phyloP scores from a whole-genome alignment of 176 grass and related monocot species.

The Chrysopogon serrulatus region DNA sequence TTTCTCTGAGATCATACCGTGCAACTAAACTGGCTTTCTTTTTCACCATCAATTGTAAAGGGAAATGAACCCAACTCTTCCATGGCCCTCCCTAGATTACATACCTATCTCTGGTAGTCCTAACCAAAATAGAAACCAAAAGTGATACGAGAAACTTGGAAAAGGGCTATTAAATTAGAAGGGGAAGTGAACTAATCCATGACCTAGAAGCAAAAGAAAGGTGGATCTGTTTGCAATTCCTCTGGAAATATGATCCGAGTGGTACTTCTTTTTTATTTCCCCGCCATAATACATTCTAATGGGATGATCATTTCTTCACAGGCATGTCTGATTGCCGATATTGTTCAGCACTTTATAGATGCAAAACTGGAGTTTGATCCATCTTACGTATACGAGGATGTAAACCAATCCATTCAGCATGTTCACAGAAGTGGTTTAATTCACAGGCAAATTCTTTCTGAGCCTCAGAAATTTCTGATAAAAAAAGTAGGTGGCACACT shows the following conservation, averaged over 20 bases:
- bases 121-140: not conserved
- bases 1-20: not conserved
- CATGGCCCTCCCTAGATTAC: not conserved
- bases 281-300: constrained; percentile 18
- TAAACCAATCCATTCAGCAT: constrained; percentile 92
- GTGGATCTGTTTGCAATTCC: not conserved
- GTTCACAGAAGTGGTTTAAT: constrained; percentile 87
- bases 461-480: constrained; percentile 84
- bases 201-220: not conserved
- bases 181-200: not conserved
- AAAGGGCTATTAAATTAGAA: not conserved
- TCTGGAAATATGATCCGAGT: not conserved
- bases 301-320: constrained; percentile 39
- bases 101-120: not conserved
- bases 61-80: not conserved
- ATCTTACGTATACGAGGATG: constrained; percentile 90
- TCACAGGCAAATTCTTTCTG: constrained; percentile 81
- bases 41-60: not conserved
- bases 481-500: constrained; percentile 68
- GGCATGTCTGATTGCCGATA: constrained; percentile 97
- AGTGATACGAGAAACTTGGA: not conserved
- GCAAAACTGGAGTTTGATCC: constrained; percentile 96
- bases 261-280: not conserved
- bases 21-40: not conserved
- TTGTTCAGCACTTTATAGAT: constrained; percentile 88